Conservation (phyloP, 805 yeast species). For the Candida koratica region DNA sequence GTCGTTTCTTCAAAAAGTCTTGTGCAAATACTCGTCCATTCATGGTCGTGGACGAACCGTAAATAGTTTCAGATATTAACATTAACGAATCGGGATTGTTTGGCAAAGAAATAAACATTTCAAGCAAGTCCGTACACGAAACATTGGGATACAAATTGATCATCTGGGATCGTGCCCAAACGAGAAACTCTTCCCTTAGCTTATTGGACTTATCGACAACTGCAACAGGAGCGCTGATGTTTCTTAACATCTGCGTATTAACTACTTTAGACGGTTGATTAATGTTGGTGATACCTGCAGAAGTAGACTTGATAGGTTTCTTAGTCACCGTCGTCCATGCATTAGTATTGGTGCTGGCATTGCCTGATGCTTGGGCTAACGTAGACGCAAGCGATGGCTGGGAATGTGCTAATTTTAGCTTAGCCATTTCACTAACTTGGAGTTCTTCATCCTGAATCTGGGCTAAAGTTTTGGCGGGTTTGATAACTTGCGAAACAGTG, state of each 20-base stretch:
- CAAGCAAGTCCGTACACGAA: conserved; percentile 71
- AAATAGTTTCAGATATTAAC: conserved; percentile 88
- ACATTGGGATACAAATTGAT: conserved; percentile 69
- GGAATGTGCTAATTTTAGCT: not conserved
- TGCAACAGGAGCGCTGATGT: conserved; percentile 29
- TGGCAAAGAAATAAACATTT: conserved; percentile 78
- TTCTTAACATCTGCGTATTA: conserved; percentile 35
- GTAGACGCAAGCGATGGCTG: conserved; percentile 12
- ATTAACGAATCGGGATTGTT: conserved; percentile 68
- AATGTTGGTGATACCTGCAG: conserved; percentile 11
- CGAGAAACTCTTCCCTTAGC: conserved; percentile 53
- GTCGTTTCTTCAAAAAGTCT: conserved; percentile 79
- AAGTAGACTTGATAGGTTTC: conserved; percentile 6
- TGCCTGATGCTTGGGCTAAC: conserved; percentile 5
- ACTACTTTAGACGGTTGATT: conserved; percentile 21
- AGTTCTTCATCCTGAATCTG: conserved; percentile 63
- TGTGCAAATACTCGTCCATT: conserved; percentile 93
- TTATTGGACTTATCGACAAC: conserved; percentile 20
- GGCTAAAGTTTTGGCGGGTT: conserved; percentile 47
- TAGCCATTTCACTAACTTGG: conserved; percentile 25
- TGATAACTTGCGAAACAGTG: conserved; percentile 21
- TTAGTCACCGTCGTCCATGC: conserved; percentile 42
- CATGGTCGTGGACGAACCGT: conserved; percentile 82
- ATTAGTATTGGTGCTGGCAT: conserved; percentile 13
- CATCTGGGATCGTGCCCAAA: conserved; percentile 70